phyloP scores from a whole-genome alignment of 139 green algal species.

The Micractinium conductrix region DNA sequence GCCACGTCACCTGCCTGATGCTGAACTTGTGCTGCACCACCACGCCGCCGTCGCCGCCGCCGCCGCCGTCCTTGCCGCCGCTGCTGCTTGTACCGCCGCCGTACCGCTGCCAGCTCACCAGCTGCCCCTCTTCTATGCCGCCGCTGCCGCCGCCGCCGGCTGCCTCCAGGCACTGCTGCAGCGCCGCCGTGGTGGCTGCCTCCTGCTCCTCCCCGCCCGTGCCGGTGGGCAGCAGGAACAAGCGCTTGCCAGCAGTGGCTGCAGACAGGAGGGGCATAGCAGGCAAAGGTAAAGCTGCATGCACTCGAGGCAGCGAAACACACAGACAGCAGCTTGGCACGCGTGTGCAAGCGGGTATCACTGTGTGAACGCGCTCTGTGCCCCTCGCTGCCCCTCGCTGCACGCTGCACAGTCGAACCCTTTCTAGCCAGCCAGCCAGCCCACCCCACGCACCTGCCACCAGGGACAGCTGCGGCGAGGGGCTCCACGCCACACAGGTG shows the following conservation, averaged over 20 bases:
- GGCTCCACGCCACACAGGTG: constrained; percentile 77
- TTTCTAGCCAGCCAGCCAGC: background rate
- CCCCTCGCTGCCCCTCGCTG: too few relatives aligned
- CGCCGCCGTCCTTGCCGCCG: constrained; percentile 6
- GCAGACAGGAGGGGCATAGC: background rate
- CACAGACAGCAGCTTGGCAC: background rate
- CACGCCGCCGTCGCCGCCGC: constrained; percentile 38
- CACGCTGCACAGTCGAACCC: too few relatives aligned
- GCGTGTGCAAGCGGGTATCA: too few relatives aligned
- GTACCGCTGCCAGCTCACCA: constrained; percentile 32
- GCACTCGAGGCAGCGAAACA: background rate
- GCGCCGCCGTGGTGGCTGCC: constrained; percentile 20
- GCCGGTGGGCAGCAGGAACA: constrained; percentile 69
- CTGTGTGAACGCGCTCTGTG: too few relatives aligned
- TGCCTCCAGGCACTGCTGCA: constrained; percentile 24
- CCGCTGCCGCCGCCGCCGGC: constrained; percentile 8
- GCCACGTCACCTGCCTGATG: constrained; percentile 83
- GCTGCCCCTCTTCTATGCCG: constrained; percentile 23
- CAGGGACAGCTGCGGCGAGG: constrained; percentile 54
- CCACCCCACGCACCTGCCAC: background rate
- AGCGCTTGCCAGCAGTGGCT: constrained; percentile 49
- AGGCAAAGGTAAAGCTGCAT: background rate
- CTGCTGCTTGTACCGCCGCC: constrained; percentile 7
- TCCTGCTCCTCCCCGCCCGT: constrained; percentile 28
- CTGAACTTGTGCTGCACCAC: constrained; percentile 52